These are phyloP conservation scores for Bacidia gigantensis DNA, from an alignment of 495 filamentous ascomycete genomes.

Conservation along the genomic window DNA sequence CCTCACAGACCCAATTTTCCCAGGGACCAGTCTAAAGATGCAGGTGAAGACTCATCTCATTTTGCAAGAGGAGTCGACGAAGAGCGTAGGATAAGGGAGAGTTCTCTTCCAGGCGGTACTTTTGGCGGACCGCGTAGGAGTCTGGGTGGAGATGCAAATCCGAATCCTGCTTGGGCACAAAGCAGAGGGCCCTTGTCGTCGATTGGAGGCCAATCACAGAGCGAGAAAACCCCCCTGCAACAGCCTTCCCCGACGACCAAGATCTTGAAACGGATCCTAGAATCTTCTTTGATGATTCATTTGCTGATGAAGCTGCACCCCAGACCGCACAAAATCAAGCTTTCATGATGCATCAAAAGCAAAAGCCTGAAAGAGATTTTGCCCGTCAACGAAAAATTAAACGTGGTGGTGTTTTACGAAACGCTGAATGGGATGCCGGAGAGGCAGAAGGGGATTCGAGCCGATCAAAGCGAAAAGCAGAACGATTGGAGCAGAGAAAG, in stretches of 20 bases:
- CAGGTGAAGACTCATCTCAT: too few species aligned
- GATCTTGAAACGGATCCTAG: not conserved
- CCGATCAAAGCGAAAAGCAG: constrained; percentile 22
- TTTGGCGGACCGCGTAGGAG: too few species aligned
- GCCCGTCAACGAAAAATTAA: not conserved
- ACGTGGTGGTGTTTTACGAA: not conserved
- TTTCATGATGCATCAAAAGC: not conserved
- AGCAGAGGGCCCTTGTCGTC: not conserved
- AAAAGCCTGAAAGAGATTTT: not conserved
- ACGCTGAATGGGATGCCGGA: not conserved
- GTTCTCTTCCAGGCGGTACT: too few species aligned
- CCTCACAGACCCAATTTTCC: too few species aligned
- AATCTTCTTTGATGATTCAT: constrained; percentile 1
- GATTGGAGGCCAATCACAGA: not conserved
- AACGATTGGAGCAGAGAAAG: constrained; percentile 32
- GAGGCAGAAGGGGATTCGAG: constrained; percentile 19
- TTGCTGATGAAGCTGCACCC: not conserved
- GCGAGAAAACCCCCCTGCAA: not conserved
- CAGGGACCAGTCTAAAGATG: too few species aligned
- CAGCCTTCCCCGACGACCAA: not conserved
- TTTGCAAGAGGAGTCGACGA: too few species aligned
- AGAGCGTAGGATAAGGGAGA: too few species aligned
- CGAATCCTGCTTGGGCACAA: too few species aligned
- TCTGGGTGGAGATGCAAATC: too few species aligned
- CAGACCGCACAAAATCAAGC: not conserved